Evolutionary conservation across 1,139 yeast genomes (phyloP).

Genomic region (Diutina pseudorugosa): DNA sequence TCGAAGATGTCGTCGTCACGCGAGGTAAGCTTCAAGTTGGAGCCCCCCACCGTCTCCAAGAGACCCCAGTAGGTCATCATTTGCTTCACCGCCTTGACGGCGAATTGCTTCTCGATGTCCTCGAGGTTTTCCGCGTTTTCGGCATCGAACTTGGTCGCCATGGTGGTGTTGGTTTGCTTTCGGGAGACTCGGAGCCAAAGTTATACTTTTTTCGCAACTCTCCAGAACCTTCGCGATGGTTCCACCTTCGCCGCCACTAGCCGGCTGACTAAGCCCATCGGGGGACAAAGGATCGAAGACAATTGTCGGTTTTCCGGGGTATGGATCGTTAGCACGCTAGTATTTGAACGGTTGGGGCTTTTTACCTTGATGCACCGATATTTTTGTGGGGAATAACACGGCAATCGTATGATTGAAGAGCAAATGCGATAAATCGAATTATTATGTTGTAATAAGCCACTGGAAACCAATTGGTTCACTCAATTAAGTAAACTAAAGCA

Average conservation of each 20-base stretch:
- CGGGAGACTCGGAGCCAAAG: background rate
- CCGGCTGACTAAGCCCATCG: background rate
- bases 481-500: too few relatives aligned
- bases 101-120: constrained; percentile 87
- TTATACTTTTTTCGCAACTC: background rate
- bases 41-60: constrained; percentile 62
- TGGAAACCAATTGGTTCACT: too few relatives aligned
- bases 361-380: too few relatives aligned
- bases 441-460: too few relatives aligned
- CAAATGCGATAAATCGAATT: too few relatives aligned
- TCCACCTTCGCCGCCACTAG: background rate
- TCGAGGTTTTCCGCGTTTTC: constrained; percentile 49
- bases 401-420: too few relatives aligned
- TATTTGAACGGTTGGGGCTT: too few relatives aligned
- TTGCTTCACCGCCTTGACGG: constrained; percentile 94
- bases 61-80: constrained; percentile 91
- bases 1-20: constrained; percentile 76
- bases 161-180: background rate
- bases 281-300: too few relatives aligned
- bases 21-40: constrained; percentile 64
- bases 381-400: too few relatives aligned
- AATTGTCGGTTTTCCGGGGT: too few relatives aligned
- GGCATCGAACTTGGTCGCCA: constrained; percentile 23
- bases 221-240: background rate
- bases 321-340: too few relatives aligned